These are phyloP conservation scores for Yamadazyma sp. DNA, from an alignment of 1,139 yeast species.

Conservation along the genomic window DNA sequence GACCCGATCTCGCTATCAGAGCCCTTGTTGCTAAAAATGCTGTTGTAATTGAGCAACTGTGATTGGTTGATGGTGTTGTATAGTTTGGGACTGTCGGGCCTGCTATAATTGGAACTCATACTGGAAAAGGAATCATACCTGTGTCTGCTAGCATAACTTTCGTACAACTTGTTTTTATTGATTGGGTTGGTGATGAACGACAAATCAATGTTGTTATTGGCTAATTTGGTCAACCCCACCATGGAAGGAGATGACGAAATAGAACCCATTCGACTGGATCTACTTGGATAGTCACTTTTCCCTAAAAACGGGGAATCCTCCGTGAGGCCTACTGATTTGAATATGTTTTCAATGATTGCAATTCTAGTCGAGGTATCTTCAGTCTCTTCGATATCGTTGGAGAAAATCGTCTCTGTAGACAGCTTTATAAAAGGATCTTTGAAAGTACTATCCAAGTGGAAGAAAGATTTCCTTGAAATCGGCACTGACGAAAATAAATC, in stretches of 20 bases:
- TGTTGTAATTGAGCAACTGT: slow-evolving; percentile 13
- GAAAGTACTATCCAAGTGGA: slow-evolving; percentile 13
- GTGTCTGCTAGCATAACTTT: slow-evolving; percentile 19
- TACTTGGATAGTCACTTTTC: slow-evolving; percentile 7
- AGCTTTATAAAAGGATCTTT: slow-evolving; percentile 7
- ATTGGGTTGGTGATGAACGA: slow-evolving; percentile 10
- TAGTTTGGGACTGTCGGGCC: slow-evolving; percentile 24
- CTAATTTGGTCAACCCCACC: slow-evolving; percentile 28
- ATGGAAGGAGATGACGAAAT: slow-evolving; percentile 29
- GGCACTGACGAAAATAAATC: slow-evolving; percentile 84
- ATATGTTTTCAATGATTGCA: slow-evolving; percentile 75
- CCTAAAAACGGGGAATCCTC: slow-evolving; percentile 23
- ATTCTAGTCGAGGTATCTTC: slow-evolving; percentile 70
- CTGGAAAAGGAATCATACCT: slow-evolving; percentile 23
- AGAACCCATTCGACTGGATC: slow-evolving; percentile 13
- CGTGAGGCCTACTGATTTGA: slow-evolving; percentile 68
- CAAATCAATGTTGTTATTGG: slow-evolving; percentile 17
- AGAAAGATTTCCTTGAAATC: slow-evolving; percentile 51
- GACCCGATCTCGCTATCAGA: slow-evolving; percentile 6
- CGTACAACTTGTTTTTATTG: slow-evolving; percentile 19
- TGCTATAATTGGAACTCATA: slow-evolving; percentile 15
- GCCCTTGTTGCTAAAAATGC: slow-evolving; percentile 4
- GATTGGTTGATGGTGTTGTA: slow-evolving; percentile 30
- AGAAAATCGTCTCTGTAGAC: slow-evolving; percentile 38
- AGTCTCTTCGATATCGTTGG: slow-evolving; percentile 66